Evolutionary conservation across 805 yeast species (phyloP), one percentile per base, ranked within the genome.

Genomic region (Torulaspora quercuum): DNA sequence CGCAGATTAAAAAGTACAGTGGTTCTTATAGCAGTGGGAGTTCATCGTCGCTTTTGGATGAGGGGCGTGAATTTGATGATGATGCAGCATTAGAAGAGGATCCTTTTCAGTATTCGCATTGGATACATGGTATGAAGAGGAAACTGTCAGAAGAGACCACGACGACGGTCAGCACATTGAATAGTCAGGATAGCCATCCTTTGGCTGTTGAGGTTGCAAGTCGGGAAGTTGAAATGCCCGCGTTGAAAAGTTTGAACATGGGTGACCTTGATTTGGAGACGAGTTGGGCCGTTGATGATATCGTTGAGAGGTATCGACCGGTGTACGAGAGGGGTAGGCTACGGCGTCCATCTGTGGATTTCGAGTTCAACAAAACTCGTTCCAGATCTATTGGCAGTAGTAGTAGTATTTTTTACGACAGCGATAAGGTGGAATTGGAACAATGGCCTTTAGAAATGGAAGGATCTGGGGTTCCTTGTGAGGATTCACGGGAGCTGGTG

Each of bases 241-340:
- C 20, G 23, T 32, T 54, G 25, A 43, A 45, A 18, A 23, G 48
- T 16, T 25, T 48, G 21, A 53, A 53, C 26, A 27, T 51, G 30
- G 41, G 40, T 5, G 63, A 59, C 32, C 37, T 59, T 20, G 57
- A 57, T 29, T 24, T 59, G 22, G 34, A 42, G 10, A 55, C 47
- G 30, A 46, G 43, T 27, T 49, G 44, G 27, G 14, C 36, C 3
- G 21, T 26, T 10, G 30, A 39, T 3, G 54, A 55, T 25, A 37
- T 55, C 1, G 39, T 45, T 4, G 48, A 52, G 34, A 35, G 35
- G 14, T 42, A 37, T 11, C 33, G 35, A 6, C 61, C 63, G 5
- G 43, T 48, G 5, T 55, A 46, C 39, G 50, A 51, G 28, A 35
- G 51, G n/a, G 25, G 32, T 11, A 27, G 33, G 12, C 22, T 26